Base-by-base conservation (phyloP, 2,329 filamentous ascomycete genomes). In the Talaromyces funiculosus region DNA sequence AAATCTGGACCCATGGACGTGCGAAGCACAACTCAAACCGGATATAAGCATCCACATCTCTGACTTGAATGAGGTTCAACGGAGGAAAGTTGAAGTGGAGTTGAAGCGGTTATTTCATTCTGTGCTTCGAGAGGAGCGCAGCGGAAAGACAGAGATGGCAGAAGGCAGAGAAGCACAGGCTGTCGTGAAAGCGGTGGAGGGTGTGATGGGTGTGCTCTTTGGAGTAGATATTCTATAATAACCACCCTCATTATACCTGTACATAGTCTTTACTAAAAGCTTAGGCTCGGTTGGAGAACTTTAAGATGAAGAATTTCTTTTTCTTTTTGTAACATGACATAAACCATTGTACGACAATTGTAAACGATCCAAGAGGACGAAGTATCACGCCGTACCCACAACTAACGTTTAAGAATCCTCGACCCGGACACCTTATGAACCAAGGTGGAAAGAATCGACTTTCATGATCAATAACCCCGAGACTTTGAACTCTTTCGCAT, bases 1-100 rank as follows among this genome's bases (percentile, higher is more conserved):
- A 45, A 62, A 54, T 12, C 64, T 77, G 38, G 74, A 77, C 60
- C 67, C 73, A 24, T 77, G 75, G 75, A 74, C 73, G 18, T 69
- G 75, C 37, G 75, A 77, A 59, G 72, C 75, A 3, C 70, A 71
- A 20, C 63, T 77, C n/a, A 64, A 65, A 18, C 71, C 75, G 2
- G 71, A 71, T 54, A 69, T 77, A 26, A 75, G 68, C 49, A 65
- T 77, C 18, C 71, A 70, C 6, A 49, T 63, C 3, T 59, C 64
- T 22, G 62, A 59, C 2, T 22, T 54, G 47, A 35, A 18, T 4
- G 47, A 59, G 6, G 58, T 55, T 8, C 61, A 61, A 53, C 59
- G 7, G 61, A 65, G 40, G 66, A 76, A 73, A 42, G 65, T 75
- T 20, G 72, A 76, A 45, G 67, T 66, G n/a, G 75, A 76, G 57